phyloP scores from a whole-genome alignment of 768 basidiomycete species.

The Lactarius sp. region DNA sequence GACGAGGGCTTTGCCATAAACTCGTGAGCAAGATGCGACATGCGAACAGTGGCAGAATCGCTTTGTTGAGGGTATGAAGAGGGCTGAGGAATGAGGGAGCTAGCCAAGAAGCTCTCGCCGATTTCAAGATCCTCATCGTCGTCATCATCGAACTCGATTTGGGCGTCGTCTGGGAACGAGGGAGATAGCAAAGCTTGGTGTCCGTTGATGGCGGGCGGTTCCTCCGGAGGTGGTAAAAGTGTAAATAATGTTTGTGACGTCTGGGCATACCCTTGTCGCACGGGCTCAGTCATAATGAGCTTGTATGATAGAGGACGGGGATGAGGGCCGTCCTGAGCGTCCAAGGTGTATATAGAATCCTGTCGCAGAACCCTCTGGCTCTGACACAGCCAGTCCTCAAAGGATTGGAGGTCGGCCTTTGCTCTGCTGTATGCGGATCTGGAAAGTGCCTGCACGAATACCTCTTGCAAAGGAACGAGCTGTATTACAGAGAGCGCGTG shows the following conservation, averaged over 20 bases:
- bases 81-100: conserved; percentile 27
- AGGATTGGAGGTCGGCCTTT: conserved; percentile 17
- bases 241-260: conserved; percentile 22
- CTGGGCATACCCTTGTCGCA: conserved; percentile 23
- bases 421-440: conserved; percentile 27
- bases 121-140: conserved; percentile 50
- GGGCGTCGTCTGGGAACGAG: conserved; percentile 7
- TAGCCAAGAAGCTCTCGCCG: conserved; percentile 55
- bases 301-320: conserved; percentile 11
- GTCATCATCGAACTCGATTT: conserved; percentile 8
- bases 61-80: conserved; percentile 7
- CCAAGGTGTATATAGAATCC: conserved; percentile 38
- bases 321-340: conserved; percentile 19
- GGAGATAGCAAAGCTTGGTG: not conserved
- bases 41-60: conserved; percentile 14
- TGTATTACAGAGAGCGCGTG: conserved; percentile 21
- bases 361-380: conserved; percentile 45
- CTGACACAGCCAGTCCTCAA: conserved; percentile 29
- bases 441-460: conserved; percentile 28
- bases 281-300: conserved; percentile 23
- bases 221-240: conserved; percentile 16
- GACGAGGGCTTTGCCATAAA: conserved; percentile 34
- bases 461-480: conserved; percentile 27
- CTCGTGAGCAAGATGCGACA: conserved; percentile 16
- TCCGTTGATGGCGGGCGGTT: conserved; percentile 23